Conservation (phyloP, 805 yeast genomes). For the Wickerhamiella lipophila region DNA sequence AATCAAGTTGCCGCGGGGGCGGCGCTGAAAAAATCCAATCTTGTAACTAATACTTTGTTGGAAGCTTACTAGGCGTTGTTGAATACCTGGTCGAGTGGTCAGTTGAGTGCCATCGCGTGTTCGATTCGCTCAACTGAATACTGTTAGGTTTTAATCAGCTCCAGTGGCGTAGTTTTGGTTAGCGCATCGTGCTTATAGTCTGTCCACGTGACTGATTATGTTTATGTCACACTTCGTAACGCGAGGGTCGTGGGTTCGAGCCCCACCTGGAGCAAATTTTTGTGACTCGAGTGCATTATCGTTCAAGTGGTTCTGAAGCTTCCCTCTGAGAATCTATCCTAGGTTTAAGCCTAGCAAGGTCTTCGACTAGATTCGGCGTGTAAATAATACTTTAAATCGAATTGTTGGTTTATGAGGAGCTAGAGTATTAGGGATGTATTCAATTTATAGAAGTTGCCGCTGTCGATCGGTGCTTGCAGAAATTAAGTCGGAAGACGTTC, state of each 20-base stretch:
- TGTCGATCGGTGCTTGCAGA: no score
- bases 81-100: constrained; percentile 7
- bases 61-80: not conserved
- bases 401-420: no score
- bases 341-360: no score
- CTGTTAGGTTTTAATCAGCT: constrained; percentile 9
- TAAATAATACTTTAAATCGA: no score
- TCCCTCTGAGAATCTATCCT: no score
- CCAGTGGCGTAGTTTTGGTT: constrained; percentile 17
- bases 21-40: not conserved
- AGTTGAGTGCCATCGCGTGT: not conserved
- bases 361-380: no score
- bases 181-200: constrained; percentile 17
- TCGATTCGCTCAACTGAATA: not conserved
- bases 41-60: not conserved
- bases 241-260: constrained; percentile 18
- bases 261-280: constrained; percentile 17
- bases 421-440: no score
- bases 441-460: no score
- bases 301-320: no score
- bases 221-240: constrained; percentile 14
- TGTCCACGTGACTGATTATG: constrained; percentile 13
- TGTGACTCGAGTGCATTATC: not conserved
- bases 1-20: no score
- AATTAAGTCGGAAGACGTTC: no score